A percentile compares a stretch with the other conserved stretches of the same genome.
These are phyloP conservation scores for Umbilicus rupestris DNA, from an alignment of 164 flowering plant genomes.

Conservation along the genomic window DNA sequence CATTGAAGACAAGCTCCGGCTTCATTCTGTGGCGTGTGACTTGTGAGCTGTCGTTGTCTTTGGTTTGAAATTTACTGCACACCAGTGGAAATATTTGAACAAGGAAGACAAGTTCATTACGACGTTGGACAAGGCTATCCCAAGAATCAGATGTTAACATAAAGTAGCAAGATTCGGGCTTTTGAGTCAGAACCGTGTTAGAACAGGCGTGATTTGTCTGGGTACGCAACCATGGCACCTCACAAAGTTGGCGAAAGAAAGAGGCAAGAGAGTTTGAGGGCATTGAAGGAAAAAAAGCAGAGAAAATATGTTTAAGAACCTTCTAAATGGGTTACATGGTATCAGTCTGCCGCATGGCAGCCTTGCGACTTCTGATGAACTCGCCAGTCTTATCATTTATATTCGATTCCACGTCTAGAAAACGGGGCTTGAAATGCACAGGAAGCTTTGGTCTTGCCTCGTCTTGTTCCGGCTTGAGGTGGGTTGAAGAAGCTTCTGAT, in stretches of 20 bases:
- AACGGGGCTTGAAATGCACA: neutral
- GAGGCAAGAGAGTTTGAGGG: neutral
- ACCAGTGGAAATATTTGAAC: too few relatives aligned
- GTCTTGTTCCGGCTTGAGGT: neutral
- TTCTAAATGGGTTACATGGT: neutral
- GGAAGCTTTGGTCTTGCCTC: neutral
- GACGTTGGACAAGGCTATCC: neutral
- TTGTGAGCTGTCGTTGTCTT: too few relatives aligned
- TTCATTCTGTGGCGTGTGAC: neutral
- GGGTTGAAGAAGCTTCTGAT: neutral
- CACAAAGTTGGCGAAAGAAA: neutral
- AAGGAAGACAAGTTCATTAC: neutral
- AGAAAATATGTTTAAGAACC: too few relatives aligned
- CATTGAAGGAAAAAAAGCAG: too few relatives aligned
- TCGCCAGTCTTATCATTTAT: constrained; percentile 1
- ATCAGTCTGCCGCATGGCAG: neutral
- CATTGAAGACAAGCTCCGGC: neutral
- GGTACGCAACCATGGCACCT: neutral
- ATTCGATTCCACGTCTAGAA: neutral
- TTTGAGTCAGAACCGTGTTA: too few relatives aligned
- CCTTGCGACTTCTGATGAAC: constrained; percentile 6
- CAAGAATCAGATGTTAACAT: too few relatives aligned
- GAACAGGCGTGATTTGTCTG: too few relatives aligned
- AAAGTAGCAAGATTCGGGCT: too few relatives aligned
- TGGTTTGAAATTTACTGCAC: too few relatives aligned